These are phyloP conservation scores for Blastocystis sp. DNA, from an alignment of 352 stramenopile genomes.

Conservation along the genomic window DNA sequence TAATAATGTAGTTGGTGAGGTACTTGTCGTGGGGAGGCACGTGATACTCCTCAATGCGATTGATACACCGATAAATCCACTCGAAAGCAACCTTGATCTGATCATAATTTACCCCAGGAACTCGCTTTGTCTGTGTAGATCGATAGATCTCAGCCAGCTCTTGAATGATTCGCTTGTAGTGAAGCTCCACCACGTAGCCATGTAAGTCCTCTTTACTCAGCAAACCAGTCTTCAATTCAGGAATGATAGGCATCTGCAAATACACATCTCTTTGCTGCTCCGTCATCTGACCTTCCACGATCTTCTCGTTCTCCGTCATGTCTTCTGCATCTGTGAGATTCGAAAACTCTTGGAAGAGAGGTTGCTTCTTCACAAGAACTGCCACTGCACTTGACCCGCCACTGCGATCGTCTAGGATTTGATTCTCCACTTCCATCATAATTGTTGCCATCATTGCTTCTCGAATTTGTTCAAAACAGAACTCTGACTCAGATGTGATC, in stretches of 20 bases:
- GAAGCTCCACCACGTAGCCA: not conserved
- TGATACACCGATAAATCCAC: not conserved
- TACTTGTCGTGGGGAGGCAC: not conserved
- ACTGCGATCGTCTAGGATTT: no score
- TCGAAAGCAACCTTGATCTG: not conserved
- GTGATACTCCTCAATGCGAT: not conserved
- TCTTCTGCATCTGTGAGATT: not conserved
- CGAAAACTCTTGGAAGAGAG: not conserved
- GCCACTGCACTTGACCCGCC: no score
- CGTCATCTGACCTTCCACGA: not conserved
- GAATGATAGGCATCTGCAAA: not conserved
- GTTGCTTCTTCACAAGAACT: not conserved
- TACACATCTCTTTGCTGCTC: not conserved
- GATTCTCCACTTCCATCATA: no score
- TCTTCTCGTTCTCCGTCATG: constrained; percentile 34
- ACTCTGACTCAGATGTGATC: no score
- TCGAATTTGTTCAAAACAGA: no score
- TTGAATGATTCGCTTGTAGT: not conserved
- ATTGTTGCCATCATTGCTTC: no score
- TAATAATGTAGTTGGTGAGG: not conserved
- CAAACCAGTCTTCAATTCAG: not conserved
- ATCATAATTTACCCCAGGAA: not conserved
- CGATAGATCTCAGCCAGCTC: not conserved
- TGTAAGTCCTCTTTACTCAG: not conserved
- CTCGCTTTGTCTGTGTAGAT: not conserved